Base-by-base conservation (phyloP, 2,329 filamentous ascomycete genomes). In the Diplodia sapinea region DNA sequence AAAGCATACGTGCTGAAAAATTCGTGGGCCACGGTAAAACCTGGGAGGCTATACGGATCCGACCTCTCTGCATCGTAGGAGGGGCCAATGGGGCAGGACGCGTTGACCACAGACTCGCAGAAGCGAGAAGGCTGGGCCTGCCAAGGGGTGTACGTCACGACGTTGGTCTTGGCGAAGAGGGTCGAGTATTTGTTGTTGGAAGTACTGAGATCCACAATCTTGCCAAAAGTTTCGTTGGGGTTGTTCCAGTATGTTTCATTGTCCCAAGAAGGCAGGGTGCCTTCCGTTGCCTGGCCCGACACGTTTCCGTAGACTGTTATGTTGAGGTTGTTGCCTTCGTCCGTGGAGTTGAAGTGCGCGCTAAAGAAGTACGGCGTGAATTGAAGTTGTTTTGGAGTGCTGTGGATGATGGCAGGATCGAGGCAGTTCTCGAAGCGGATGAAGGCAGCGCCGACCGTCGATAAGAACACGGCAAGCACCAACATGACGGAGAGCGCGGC, bases 291-390 rank as follows among this genome's bases (percentile, higher is more conserved):
- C 62, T 89, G 87, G 56, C 95, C 95, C 9, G 90, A 91, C 36
- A 98, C 93, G 79, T 98, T 97, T 63, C 94, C 94, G 82, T 93
- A 98, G 56, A 97, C 86, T 1, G 89, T 95, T 66, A 97, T 82
- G 70, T 87, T 88, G 59, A 99, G 83, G 50, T 85, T 87, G 75
- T 94, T 88, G 62, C 81, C 84, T 4, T 86, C 77, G 70, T 86
- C 81, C 15, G 81, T 78, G 33, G 86, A 84, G 73, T 92, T 86
- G 82, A 96, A 96, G 23, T 82, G 80, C 67, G 92, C 94, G 73
- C 91, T 88, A 68, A 95, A 87, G 72, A 86, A 88, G 43, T 89
- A 78, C 2, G 95, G 94, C 13, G 88, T 83, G 82, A 94, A 97
- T 81, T 97, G 93, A 38, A 98, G 85, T 70, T 85, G 85, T 43